These are phyloP conservation scores for Pestalotiopsis sp. DNA, from an alignment of 2,329 filamentous ascomycete species.

Conservation along the genomic window DNA sequence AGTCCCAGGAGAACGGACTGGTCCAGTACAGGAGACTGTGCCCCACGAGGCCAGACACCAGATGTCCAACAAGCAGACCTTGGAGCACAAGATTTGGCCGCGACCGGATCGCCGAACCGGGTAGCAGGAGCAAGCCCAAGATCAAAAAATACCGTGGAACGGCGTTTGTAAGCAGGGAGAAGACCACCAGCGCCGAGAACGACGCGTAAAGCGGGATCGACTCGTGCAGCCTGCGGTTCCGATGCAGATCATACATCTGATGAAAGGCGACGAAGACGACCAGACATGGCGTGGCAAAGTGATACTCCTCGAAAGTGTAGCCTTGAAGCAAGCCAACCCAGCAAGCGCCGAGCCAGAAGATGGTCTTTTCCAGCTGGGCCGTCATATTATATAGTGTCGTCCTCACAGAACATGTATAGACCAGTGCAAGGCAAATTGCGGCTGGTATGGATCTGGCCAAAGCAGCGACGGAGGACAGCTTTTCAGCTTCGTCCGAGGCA, in stretches of 20 bases:
- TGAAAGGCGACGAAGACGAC: background rate
- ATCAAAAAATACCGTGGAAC: constrained; percentile 76
- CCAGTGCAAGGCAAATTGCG: constrained; percentile 66
- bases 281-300: constrained; percentile 49
- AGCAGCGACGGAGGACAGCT: background rate
- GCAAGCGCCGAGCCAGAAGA: constrained; percentile 70
- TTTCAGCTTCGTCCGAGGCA: background rate
- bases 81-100: constrained; percentile 71
- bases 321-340: constrained; percentile 77
- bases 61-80: constrained; percentile 72
- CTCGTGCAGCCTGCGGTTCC: background rate
- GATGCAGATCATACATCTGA: background rate
- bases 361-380: constrained; percentile 69
- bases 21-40: constrained; percentile 11
- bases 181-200: constrained; percentile 59
- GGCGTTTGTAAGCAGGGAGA: constrained; percentile 56
- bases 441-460: constrained; percentile 65
- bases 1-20: background rate
- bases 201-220: constrained; percentile 67
- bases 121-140: constrained; percentile 69
- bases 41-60: constrained; percentile 69
- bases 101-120: constrained; percentile 72
- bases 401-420: constrained; percentile 66
- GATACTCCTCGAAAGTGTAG: constrained; percentile 55
- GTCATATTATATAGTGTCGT: constrained; percentile 59